Conservation (phyloP, 2,329 filamentous ascomycete species). For the Arthroderma uncinatum region DNA sequence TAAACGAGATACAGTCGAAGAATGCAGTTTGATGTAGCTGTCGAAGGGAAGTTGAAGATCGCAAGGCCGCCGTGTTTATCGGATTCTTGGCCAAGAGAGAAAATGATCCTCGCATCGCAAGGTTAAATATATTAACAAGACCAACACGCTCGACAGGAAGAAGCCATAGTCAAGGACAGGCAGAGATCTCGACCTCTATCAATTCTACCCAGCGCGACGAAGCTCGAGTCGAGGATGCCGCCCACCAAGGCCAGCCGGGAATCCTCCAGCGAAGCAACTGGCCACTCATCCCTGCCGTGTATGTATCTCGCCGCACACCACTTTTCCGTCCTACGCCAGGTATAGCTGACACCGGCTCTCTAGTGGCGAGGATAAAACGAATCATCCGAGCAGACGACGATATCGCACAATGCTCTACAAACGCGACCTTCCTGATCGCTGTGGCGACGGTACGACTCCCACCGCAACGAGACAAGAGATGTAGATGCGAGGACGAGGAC, state of each 20-base stretch:
- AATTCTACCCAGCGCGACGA: not conserved
- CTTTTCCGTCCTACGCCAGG: not conserved
- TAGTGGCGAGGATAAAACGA: conserved; percentile 91
- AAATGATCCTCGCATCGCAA: too few relatives aligned
- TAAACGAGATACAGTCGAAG: not conserved
- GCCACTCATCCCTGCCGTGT: conserved; percentile 77
- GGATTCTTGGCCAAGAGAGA: not conserved
- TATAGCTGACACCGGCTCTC: not conserved
- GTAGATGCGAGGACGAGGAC: not conserved
- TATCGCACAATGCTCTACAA: conserved; percentile 76
- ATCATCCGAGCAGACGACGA: conserved; percentile 85
- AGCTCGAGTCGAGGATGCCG: not conserved
- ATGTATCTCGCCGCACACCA: conserved; percentile 29
- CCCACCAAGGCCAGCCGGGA: not conserved
- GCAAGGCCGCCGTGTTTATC: not conserved
- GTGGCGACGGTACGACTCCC: conserved; percentile 59
- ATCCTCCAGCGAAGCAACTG: conserved; percentile 39
- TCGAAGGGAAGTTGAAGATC: not conserved
- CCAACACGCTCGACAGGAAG: not conserved
- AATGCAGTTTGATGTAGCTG: not conserved
- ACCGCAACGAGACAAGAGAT: not conserved
- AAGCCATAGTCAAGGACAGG: not conserved
- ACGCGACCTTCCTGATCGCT: conserved; percentile 87
- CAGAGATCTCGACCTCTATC: not conserved
- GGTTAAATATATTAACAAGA: not conserved